These are phyloP conservation scores for Elsinoe arachidis DNA, from an alignment of 2,329 filamentous ascomycete species.

Conservation along the genomic window DNA sequence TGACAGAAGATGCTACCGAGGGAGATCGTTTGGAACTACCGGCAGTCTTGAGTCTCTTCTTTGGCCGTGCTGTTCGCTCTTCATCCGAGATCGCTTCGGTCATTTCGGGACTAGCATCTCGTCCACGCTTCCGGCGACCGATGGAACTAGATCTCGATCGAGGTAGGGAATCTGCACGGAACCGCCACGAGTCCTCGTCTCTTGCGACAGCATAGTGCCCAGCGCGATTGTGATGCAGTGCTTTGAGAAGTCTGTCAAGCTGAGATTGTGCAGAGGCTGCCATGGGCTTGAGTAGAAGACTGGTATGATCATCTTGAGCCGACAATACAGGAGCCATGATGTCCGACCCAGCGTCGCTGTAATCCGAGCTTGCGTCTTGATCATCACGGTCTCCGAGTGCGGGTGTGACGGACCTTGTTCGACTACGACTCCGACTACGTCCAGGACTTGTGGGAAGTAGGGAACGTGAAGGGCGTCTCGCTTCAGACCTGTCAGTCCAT, in stretches of 20 bases:
- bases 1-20: neutral
- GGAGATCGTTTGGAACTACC: neutral
- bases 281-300: slow-evolving; percentile 55
- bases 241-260: slow-evolving; percentile 60
- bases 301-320: slow-evolving; percentile 62
- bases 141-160: slow-evolving; percentile 16
- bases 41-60: neutral
- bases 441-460: neutral
- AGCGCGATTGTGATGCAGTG: slow-evolving; percentile 52
- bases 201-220: slow-evolving; percentile 17
- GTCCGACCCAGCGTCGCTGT: slow-evolving; percentile 12
- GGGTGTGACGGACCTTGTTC: neutral
- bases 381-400: neutral
- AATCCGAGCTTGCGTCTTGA: neutral
- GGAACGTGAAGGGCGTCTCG: neutral
- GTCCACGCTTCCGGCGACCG: slow-evolving; percentile 1
- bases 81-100: neutral
- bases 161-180: slow-evolving; percentile 1
- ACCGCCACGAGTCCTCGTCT: slow-evolving; percentile 2
- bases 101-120: neutral
- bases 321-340: slow-evolving; percentile 47
- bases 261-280: slow-evolving; percentile 61
- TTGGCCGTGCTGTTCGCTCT: neutral
- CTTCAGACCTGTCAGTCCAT: slow-evolving; percentile 34
- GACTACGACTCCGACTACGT: slow-evolving; percentile 5